These are phyloP conservation scores for Hibiscus tridactylites DNA, from an alignment of 345 rosid genomes.

Conservation along the genomic window DNA sequence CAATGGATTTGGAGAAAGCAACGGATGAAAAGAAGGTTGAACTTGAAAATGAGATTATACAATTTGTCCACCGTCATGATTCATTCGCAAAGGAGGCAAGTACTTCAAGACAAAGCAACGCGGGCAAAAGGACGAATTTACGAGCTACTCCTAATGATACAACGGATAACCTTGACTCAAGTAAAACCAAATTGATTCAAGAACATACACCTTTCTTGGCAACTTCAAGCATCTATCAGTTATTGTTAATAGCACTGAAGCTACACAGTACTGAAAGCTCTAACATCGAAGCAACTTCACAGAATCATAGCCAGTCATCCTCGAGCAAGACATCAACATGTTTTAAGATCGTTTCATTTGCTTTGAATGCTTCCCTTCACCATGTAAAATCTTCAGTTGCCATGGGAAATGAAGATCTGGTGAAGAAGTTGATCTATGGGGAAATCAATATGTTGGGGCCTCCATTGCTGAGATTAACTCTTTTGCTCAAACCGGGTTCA, in stretches of 20 bases:
- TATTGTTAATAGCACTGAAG: conserved; percentile 33
- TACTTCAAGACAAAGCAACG: conserved; percentile 34
- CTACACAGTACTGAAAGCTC: conserved; percentile 23
- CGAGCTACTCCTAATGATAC: conserved; percentile 25
- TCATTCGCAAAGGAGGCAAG: conserved; percentile 35
- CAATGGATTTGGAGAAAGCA: conserved; percentile 52
- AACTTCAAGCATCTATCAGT: conserved; percentile 62
- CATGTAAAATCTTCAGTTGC: conserved; percentile 42
- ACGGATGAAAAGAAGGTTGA: conserved; percentile 34
- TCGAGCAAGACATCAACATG: conserved; percentile 29
- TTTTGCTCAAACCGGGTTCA: conserved; percentile 37
- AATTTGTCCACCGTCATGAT: conserved; percentile 39
- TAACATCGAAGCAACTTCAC: conserved; percentile 29
- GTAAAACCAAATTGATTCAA: conserved; percentile 25
- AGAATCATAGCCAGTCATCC: conserved; percentile 45
- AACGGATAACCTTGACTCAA: conserved; percentile 23
- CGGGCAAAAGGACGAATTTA: conserved; percentile 35
- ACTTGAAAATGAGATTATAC: conserved; percentile 53
- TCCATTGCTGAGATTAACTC: conserved; percentile 54
- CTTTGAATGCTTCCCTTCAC: conserved; percentile 44
- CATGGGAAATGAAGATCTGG: conserved; percentile 44
- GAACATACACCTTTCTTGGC: conserved; percentile 48
- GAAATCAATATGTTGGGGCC: conserved; percentile 51
- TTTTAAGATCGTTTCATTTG: conserved; percentile 33
- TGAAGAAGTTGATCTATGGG: conserved; percentile 49